A percentile compares a stretch with the other conserved stretches of the same genome.
These are phyloP conservation scores for Leishmania martiniquensis DNA, from an alignment of 208 protist species.

Conservation along the genomic window DNA sequence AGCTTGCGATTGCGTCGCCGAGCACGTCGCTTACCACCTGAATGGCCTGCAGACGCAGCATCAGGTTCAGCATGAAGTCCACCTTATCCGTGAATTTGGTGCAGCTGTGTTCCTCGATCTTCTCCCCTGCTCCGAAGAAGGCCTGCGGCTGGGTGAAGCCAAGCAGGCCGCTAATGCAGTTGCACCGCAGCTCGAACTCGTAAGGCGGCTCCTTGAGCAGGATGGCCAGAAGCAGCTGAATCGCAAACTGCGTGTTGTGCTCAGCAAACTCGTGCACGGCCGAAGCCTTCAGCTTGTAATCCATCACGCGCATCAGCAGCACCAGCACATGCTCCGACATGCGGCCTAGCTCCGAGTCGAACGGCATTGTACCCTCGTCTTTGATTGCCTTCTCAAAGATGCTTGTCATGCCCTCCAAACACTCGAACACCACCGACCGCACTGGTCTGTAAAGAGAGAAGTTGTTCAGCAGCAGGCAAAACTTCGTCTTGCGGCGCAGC, in stretches of 20 bases:
- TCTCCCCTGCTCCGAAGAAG: constrained; percentile 75
- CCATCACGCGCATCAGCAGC: constrained; percentile 88
- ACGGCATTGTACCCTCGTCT: constrained; percentile 83
- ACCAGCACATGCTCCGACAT: constrained; percentile 94
- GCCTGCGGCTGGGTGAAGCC: constrained; percentile 92
- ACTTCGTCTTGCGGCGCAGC: constrained; percentile 84
- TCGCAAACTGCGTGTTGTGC: constrained; percentile 89
- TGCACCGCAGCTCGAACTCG: constrained; percentile 89
- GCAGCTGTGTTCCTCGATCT: constrained; percentile 82
- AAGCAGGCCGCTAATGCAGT: constrained; percentile 86
- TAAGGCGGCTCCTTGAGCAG: constrained; percentile 92
- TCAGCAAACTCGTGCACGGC: constrained; percentile 92
- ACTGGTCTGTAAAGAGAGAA: constrained; percentile 80
- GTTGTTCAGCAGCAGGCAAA: constrained; percentile 90
- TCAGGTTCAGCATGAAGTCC: constrained; percentile 83
- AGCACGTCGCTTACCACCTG: constrained; percentile 89
- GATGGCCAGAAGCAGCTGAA: constrained; percentile 92
- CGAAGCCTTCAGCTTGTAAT: constrained; percentile 89
- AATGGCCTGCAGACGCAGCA: constrained; percentile 85
- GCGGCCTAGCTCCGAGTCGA: constrained; percentile 91
- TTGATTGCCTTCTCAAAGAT: constrained; percentile 90
- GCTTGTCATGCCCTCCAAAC: constrained; percentile 75
- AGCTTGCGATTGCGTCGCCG: constrained; percentile 51
- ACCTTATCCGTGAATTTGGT: constrained; percentile 90
- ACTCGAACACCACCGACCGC: constrained; percentile 68